Evolutionary conservation across 2,329 filamentous ascomycete genomes (phyloP), one percentile per base, ranked within the genome.

Genomic region (Onygena corvina): DNA sequence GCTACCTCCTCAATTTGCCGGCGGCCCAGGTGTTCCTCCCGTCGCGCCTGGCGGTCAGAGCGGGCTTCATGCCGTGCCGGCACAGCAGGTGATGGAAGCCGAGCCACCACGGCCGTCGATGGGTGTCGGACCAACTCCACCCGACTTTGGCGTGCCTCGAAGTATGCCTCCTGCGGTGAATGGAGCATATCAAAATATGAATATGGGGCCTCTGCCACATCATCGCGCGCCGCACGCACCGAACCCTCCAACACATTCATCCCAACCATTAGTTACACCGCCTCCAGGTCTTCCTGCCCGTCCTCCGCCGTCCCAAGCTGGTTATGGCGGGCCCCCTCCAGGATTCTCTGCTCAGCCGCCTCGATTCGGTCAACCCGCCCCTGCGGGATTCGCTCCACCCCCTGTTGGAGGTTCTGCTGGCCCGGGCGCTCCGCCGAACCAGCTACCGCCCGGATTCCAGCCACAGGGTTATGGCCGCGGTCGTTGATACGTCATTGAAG

Each of bases 1-100:
- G 47, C 84, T 86, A 1, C 77, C 84, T 3, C 84, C 81, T 52
- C 81, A 93, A 57, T 77, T 89, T 58, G 72, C 68, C 45, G 50
- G 52, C 3, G 47, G 31, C 20, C 2, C 49, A 2, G 46, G 46
- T 14, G 23, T 47, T 12, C 34, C 35, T 30, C 33, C 48, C 9
- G 27, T 21, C 14, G 42, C 14, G 64, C 8, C 42, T 23, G 27
- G 14, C n/a, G 42, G 25, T 3, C 27, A 30, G 6, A 30, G 21
- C 8, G 42, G 27, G 3, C 27, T 16, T 70, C 73, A 3, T 61
- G 70, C 12, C 18, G 30, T 46, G 18, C 42, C 42, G n/a, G 9
- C 27, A 16, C 12, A n/a, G 9, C 65, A 65, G 18, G 70, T 74
- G 60, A 60, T 68, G 27, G 71, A 69, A 52, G 63, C 65, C 29